Evolutionary conservation across 164 flowering plant species (phyloP).

Genomic region (Piper longum): DNA sequence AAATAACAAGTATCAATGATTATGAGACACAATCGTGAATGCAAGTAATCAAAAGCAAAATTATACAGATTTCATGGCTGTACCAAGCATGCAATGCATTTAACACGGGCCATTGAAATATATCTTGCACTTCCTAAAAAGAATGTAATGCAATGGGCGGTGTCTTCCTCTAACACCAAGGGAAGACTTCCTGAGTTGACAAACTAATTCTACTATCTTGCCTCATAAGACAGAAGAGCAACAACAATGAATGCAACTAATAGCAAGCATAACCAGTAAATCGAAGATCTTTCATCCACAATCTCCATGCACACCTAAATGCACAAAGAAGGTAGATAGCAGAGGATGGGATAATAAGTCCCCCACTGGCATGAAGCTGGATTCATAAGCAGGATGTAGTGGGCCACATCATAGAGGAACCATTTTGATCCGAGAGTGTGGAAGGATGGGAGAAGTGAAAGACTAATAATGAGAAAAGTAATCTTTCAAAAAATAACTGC

Average conservation of each 20-base stretch:
- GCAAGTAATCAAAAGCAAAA: not conserved
- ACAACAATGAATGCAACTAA: not conserved
- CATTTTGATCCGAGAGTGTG: too few species aligned
- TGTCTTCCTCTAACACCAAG: too few species aligned
- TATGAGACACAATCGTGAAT: too few species aligned
- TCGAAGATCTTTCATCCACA: not conserved
- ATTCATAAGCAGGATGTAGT: not conserved
- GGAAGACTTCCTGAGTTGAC: too few species aligned
- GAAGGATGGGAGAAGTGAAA: too few species aligned
- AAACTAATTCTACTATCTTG: too few species aligned
- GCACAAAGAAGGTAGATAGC: not conserved
- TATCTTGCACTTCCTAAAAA: too few species aligned
- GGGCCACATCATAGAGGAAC: not conserved
- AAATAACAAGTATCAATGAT: too few species aligned
- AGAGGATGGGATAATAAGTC: not conserved
- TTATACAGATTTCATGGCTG: not conserved
- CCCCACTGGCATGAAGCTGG: not conserved
- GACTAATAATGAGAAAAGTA: too few species aligned
- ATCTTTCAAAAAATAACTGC: too few species aligned
- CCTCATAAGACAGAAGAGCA: not conserved
- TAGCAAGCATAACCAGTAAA: not conserved
- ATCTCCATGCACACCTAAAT: not conserved
- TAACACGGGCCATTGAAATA: too few species aligned
- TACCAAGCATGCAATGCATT: not conserved
- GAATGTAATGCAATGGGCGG: too few species aligned